Percentiles rank a stretch among this genome's conserved stretches.
Conservation (phyloP, 1,139 yeast genomes). For the Cylindricascospora bacillispora region DNA sequence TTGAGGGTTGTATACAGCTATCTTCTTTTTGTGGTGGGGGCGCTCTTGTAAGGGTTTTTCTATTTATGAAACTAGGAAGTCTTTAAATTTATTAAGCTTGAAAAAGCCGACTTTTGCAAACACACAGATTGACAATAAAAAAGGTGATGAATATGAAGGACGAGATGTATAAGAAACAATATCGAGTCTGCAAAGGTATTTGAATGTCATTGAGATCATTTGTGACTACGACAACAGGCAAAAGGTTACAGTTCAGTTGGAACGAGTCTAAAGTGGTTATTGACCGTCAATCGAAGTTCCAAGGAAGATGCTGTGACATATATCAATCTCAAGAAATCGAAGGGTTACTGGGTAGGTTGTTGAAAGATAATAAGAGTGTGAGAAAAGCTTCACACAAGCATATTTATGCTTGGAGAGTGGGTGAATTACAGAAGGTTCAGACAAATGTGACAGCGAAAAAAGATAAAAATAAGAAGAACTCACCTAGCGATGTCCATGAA, state of each 20-base stretch:
- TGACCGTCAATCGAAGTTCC: conserved; percentile 48
- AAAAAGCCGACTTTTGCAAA: no score
- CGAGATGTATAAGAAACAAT: no score
- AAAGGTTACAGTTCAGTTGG: conserved; percentile 25
- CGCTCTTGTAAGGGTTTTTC: no score
- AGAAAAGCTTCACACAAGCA: conserved; percentile 50
- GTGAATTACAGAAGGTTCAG: conserved; percentile 16
- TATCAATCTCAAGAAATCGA: conserved; percentile 30
- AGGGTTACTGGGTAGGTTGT: conserved; percentile 28
- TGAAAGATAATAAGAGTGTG: conserved; percentile 32
- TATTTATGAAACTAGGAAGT: no score
- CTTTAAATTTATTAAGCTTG: no score
- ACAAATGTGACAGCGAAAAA: conserved; percentile 5
- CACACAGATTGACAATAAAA: no score
- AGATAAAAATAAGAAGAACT: conserved; percentile 2
- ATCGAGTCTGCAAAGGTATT: no score
- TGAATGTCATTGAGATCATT: no score
- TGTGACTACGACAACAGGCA: no score
- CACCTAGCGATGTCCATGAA: background rate
- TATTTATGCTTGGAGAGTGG: conserved; percentile 58
- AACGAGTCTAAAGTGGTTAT: conserved; percentile 26
- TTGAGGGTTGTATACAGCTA: no score
- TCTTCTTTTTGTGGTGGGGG: no score
- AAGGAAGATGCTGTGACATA: conserved; percentile 40
- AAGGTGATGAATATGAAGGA: no score